Percentiles rank a stretch among this genome's conserved stretches.
Evolutionary conservation across 2,329 filamentous ascomycete species (phyloP).

Genomic region (Stagonosporopsis tanaceti): DNA sequence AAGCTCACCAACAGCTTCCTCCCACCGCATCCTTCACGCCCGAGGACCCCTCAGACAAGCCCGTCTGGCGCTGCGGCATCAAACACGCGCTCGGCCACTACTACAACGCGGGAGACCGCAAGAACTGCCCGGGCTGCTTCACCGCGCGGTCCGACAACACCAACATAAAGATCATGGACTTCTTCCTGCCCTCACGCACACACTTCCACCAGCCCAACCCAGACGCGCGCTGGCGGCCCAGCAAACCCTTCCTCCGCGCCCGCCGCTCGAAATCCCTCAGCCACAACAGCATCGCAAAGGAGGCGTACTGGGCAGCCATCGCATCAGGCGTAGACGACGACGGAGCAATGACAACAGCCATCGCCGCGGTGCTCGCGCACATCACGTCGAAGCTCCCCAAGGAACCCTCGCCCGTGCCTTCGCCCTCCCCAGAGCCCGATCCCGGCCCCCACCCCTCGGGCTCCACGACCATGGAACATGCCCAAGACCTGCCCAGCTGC

Average conservation of each 20-base stretch:
- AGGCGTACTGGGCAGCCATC: conserved; percentile 32
- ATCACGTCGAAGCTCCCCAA: conserved; percentile 22
- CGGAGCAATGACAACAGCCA: conserved; percentile 23
- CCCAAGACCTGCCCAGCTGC: conserved; percentile 31
- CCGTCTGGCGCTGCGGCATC: conserved; percentile 38
- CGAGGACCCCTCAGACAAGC: conserved; percentile 21
- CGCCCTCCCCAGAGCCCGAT: conserved; percentile 24
- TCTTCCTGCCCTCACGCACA: conserved; percentile 33
- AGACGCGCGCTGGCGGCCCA: conserved; percentile 29
- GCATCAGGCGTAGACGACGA: conserved; percentile 16
- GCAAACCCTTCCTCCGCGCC: conserved; percentile 15
- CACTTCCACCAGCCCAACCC: conserved; percentile 28
- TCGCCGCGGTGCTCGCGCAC: conserved; percentile 23
- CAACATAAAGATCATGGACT: conserved; percentile 32
- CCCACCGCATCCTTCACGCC: conserved; percentile 31
- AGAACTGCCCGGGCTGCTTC: conserved; percentile 33
- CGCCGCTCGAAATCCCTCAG: conserved; percentile 16
- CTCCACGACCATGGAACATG: conserved; percentile 38
- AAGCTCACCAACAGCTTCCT: conserved; percentile 30
- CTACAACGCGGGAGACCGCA: conserved; percentile 40
- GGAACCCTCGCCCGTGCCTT: conserved; percentile 21
- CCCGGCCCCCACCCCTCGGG: conserved; percentile 36
- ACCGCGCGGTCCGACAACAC: conserved; percentile 24
- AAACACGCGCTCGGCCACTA: conserved; percentile 39
- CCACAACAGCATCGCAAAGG: conserved; percentile 39